Evolutionary conservation across 352 stramenopile species (phyloP).

Genomic region (Aphanomyces stellatus): DNA sequence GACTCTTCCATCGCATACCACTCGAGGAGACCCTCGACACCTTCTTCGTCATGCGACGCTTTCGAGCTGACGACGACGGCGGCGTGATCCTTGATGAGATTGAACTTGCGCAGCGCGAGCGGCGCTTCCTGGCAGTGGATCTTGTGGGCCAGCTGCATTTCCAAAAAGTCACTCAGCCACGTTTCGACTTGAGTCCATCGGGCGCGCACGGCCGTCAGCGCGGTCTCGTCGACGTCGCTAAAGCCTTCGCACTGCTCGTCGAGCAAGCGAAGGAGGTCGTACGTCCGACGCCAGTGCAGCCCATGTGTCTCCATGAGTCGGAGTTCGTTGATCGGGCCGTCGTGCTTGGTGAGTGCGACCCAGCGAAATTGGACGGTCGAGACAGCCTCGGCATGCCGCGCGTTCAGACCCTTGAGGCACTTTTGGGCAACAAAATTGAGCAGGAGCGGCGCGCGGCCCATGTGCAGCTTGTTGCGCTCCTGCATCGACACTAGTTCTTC

Average conservation of each 20-base stretch:
- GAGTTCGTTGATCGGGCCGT: conserved; percentile 52
- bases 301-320: conserved; percentile 57
- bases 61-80: not conserved
- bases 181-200: conserved; percentile 55
- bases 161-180: conserved; percentile 50
- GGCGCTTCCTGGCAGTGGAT: conserved; percentile 59
- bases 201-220: conserved; percentile 39
- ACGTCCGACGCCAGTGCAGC: conserved; percentile 60
- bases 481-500: conserved; percentile 54
- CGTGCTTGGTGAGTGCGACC: conserved; percentile 55
- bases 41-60: conserved; percentile 31
- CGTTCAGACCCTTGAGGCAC: conserved; percentile 49
- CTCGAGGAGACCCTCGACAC: conserved; percentile 50
- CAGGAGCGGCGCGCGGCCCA: conserved; percentile 41
- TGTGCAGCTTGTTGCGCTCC: conserved; percentile 46
- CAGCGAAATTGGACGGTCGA: conserved; percentile 61
- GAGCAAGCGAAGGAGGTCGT: conserved; percentile 53
- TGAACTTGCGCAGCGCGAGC: conserved; percentile 62
- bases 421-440: conserved; percentile 38
- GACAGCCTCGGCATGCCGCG: conserved; percentile 45
- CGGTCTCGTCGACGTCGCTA: conserved; percentile 38
- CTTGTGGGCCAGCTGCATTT: conserved; percentile 50
- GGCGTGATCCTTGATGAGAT: conserved; percentile 26
- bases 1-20: conserved; percentile 69
- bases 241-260: conserved; percentile 70